Evolutionary conservation across 2,329 filamentous ascomycete genomes (phyloP).

Genomic region (Colletotrichum sp.): DNA sequence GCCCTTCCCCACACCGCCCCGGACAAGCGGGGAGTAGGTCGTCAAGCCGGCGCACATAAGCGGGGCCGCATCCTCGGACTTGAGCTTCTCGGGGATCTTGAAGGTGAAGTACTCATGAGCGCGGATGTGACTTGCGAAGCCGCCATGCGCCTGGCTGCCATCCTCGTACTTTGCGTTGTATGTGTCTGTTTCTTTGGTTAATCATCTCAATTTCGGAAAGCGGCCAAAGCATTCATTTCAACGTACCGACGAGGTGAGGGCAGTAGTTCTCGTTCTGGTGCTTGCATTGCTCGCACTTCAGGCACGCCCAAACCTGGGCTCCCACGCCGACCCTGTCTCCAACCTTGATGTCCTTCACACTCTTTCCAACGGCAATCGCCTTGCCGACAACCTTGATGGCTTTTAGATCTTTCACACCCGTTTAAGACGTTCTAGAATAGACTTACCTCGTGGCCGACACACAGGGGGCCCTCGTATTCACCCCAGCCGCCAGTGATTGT

Average conservation of each 20-base stretch:
- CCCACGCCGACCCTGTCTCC: constrained; percentile 71
- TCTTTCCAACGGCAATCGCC: constrained; percentile 50
- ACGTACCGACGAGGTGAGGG: constrained; percentile 44
- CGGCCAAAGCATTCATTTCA: accelerated
- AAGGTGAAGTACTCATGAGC: constrained; percentile 63
- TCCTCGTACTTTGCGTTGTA: constrained; percentile 63
- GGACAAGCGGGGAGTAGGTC: constrained; percentile 69
- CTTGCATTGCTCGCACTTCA: constrained; percentile 52
- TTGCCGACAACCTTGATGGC: constrained; percentile 53
- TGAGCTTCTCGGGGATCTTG: constrained; percentile 58
- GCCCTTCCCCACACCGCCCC: constrained; percentile 71
- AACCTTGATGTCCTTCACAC: constrained; percentile 53
- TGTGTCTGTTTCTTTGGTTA: constrained; percentile 41
- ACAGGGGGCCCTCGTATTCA: constrained; percentile 47
- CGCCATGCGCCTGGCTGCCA: constrained; percentile 68
- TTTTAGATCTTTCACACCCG: neutral
- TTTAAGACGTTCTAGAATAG: neutral
- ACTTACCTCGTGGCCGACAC: constrained; percentile 58
- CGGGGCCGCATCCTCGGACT: constrained; percentile 60
- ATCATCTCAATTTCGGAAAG: accelerated
- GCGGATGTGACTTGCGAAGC: constrained; percentile 55
- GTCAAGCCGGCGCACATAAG: constrained; percentile 83
- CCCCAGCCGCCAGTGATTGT: constrained; percentile 63
- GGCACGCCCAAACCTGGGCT: constrained; percentile 63
- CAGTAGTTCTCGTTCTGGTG: constrained; percentile 55